These are phyloP conservation scores for Cetradonia linearis DNA, from an alignment of 495 filamentous ascomycete species.

Conservation along the genomic window DNA sequence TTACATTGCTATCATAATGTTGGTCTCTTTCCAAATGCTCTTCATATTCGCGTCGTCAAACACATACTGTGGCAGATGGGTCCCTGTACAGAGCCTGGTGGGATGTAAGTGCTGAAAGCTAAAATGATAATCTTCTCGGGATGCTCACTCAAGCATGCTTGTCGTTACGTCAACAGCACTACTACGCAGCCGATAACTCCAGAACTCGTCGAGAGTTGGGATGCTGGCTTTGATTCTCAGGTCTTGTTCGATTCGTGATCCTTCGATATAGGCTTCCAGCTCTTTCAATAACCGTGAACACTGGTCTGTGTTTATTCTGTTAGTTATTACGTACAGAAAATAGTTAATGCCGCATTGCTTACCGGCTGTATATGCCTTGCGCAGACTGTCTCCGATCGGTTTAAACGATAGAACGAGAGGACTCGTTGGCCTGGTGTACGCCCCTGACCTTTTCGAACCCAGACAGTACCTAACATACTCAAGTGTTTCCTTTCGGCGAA, in stretches of 20 bases:
- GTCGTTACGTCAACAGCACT: constrained; percentile 1
- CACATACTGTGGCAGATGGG: background rate
- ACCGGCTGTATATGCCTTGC: background rate
- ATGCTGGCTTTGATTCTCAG: background rate
- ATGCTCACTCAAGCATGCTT: background rate
- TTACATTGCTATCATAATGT: background rate
- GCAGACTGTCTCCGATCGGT: background rate
- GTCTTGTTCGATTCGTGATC: constrained; percentile 1
- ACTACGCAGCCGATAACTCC: background rate
- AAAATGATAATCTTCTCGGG: background rate
- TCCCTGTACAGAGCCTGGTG: background rate
- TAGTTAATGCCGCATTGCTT: background rate
- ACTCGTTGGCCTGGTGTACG: constrained; percentile 2
- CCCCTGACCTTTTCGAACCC: background rate
- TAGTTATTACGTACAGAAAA: too few species aligned
- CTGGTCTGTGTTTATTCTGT: background rate
- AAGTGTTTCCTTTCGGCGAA: constrained; percentile 2
- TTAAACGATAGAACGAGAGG: background rate
- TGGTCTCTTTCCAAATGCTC: constrained; percentile 7
- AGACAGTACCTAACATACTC: background rate
- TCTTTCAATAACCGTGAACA: background rate
- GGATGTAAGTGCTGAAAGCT: background rate
- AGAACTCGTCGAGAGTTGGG: background rate
- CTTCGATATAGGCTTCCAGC: background rate
- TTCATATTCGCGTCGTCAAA: constrained; percentile 1